A percentile compares a stretch with the other conserved stretches of the same genome.
phyloP scores from a whole-genome alignment of 768 basidiomycete genomes.

The Lactarius pseudohatsudake region DNA sequence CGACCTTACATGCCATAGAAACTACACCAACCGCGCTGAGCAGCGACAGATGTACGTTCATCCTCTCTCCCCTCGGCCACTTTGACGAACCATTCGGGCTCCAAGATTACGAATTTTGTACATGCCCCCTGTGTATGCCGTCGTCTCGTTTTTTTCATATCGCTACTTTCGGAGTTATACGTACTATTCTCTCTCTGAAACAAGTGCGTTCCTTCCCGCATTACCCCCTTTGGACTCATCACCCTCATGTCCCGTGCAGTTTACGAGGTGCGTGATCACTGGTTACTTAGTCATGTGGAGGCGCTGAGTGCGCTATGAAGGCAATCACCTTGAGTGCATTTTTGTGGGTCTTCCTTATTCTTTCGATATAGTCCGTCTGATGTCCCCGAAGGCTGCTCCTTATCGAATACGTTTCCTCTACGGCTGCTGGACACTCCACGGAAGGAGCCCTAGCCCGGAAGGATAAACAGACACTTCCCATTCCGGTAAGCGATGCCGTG shows the following conservation, averaged over 20 bases:
- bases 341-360: conserved; percentile 49
- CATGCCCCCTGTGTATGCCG: conserved; percentile 79
- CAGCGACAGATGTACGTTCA: conserved; percentile 73
- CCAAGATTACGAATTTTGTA: conserved; percentile 73
- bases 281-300: background rate
- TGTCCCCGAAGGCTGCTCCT: conserved; percentile 57
- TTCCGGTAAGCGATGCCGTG: conserved; percentile 50
- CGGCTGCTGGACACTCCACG: conserved; percentile 59
- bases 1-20: conserved; percentile 42
- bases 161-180: conserved; percentile 80
- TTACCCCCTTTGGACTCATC: conserved; percentile 36
- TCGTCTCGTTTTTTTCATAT: conserved; percentile 85
- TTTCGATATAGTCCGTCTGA: background rate
- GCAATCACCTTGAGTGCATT: conserved; percentile 86
- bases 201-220: conserved; percentile 39
- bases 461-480: conserved; percentile 69
- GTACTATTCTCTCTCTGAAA: conserved; percentile 54
- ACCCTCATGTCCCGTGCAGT: conserved; percentile 40
- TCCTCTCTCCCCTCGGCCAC: background rate
- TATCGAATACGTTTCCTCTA: conserved; percentile 80
- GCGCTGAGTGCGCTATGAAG: conserved; percentile 37
- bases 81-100: background rate
- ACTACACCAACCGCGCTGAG: conserved; percentile 67
- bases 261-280: conserved; percentile 54
- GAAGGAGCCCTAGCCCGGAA: conserved; percentile 72